Conservation (phyloP, 2,329 filamentous ascomycete species). For the Epicoccum sorghinum region DNA sequence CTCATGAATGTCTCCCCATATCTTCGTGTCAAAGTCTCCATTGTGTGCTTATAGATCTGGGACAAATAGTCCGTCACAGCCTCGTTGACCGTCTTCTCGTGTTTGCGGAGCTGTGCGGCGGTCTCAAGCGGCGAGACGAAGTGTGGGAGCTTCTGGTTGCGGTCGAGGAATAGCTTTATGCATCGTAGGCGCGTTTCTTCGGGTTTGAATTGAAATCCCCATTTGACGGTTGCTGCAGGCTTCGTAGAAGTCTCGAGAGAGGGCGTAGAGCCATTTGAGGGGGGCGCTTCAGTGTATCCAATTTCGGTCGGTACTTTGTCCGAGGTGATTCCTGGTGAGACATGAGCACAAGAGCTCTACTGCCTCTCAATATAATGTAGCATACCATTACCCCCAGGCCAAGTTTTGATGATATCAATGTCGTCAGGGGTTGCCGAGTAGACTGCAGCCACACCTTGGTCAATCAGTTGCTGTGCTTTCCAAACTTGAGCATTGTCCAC, state of each 20-base stretch:
- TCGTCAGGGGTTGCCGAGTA: slow-evolving; percentile 80
- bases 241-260: slow-evolving; percentile 29
- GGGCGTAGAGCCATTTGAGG: slow-evolving; percentile 20
- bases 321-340: slow-evolving; percentile 67
- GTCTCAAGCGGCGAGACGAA: slow-evolving; percentile 81
- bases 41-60: slow-evolving; percentile 77
- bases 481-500: not conserved
- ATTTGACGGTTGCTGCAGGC: slow-evolving; percentile 58
- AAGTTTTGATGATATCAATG: slow-evolving; percentile 80
- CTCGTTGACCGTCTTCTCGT: slow-evolving; percentile 77
- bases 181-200: slow-evolving; percentile 78
- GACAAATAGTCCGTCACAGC: slow-evolving; percentile 81
- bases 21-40: slow-evolving; percentile 74
- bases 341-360: slow-evolving; percentile 16
- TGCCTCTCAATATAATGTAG: not conserved
- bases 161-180: slow-evolving; percentile 84
- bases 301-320: slow-evolving; percentile 87
- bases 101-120: slow-evolving; percentile 74
- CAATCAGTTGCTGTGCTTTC: slow-evolving; percentile 16
- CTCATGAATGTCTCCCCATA: slow-evolving; percentile 82
- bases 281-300: slow-evolving; percentile 52
- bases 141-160: slow-evolving; percentile 78
- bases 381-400: slow-evolving; percentile 77
- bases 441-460: slow-evolving; percentile 68
- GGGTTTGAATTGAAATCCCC: slow-evolving; percentile 83